Evolutionary conservation across 176 grass and related monocot species (phyloP), one percentile per base, ranked within the genome.

Genomic region (Ensete glaucum): DNA sequence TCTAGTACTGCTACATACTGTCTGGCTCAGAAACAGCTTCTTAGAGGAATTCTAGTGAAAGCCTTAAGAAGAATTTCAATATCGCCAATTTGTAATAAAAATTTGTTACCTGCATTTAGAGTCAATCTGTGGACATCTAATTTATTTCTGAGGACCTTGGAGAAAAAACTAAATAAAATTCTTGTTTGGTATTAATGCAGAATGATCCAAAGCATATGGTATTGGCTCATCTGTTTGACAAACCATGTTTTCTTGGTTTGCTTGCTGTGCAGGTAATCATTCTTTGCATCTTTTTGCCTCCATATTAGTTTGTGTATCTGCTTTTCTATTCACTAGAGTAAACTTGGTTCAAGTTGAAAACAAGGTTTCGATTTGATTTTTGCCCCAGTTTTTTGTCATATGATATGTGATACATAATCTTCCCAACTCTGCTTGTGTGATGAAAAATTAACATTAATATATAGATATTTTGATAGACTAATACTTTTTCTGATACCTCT

Each of bases 181-280:
- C 59, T 62, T 80, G n/a, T 62, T 7, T 52, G 43, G 1, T 76
- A 60, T 79, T 77, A 60, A 11, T 1, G 20, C 84, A 98, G 95
- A 83, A 93, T 17, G 86, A 98, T 78, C 74, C 91, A 75, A 84
- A 79, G 73, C 95, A 98, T 75, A 76, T 91, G 76, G 83, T 89
- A 51, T 63, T 94, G 1, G 95, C 95, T 6, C 95, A 98, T 84
- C 90, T 98, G 22, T 98, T 94, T 67, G 88, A 98, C 66, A 98
- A 98, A 73, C 95, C 90, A 15, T 98, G 95, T 83, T 98, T 98
- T 85, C 82, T 98, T 1, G 95, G 95, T 6, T 53, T 94, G 80
- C 95, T 99, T 80, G 95, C 95, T 26, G 73, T 94, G 20, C 90
- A 91, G 86, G 95, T 99, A 26, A 68, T 77, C 75, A 64, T 52